Conservation (phyloP, 208 protist genomes). For the Hexamita inflata region DNA sequence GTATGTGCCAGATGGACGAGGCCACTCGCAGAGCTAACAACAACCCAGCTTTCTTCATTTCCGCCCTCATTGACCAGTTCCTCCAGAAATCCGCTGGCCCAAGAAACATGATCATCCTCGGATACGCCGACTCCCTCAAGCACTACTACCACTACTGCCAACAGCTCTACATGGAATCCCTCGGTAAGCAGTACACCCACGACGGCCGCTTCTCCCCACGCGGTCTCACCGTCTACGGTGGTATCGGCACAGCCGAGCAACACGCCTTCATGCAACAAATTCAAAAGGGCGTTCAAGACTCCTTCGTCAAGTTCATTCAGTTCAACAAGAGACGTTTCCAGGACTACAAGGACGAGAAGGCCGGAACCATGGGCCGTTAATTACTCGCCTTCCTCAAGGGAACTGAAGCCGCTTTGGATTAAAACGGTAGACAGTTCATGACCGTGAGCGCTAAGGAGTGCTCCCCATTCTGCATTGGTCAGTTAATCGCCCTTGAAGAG, state of each 20-base stretch:
- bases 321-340: background rate
- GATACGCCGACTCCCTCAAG: slow-evolving; percentile 39
- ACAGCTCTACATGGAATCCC: slow-evolving; percentile 47
- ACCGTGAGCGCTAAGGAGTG: slow-evolving; percentile 4
- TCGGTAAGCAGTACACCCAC: slow-evolving; percentile 40
- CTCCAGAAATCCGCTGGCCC: background rate
- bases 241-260: slow-evolving; percentile 45
- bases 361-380: slow-evolving; percentile 44
- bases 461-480: slow-evolving; percentile 36
- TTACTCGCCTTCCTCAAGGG: slow-evolving; percentile 46
- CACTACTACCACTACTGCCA: slow-evolving; percentile 46
- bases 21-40: slow-evolving; percentile 28
- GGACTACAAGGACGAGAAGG: slow-evolving; percentile 31
- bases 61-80: slow-evolving; percentile 30
- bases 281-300: slow-evolving; percentile 44
- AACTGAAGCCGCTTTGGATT: slow-evolving; percentile 40
- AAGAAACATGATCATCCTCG: slow-evolving; percentile 45
- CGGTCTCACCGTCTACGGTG: slow-evolving; percentile 44
- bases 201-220: background rate
- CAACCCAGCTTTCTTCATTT: slow-evolving; percentile 40
- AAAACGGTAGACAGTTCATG: slow-evolving; percentile 38
- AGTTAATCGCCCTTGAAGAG: slow-evolving; percentile 48
- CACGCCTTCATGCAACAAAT: slow-evolving; percentile 50
- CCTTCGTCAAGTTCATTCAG: slow-evolving; percentile 37
- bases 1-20: slow-evolving; percentile 42